Conservation (phyloP, 2,329 filamentous ascomycete species). For the Colletotrichum tanaceti region DNA sequence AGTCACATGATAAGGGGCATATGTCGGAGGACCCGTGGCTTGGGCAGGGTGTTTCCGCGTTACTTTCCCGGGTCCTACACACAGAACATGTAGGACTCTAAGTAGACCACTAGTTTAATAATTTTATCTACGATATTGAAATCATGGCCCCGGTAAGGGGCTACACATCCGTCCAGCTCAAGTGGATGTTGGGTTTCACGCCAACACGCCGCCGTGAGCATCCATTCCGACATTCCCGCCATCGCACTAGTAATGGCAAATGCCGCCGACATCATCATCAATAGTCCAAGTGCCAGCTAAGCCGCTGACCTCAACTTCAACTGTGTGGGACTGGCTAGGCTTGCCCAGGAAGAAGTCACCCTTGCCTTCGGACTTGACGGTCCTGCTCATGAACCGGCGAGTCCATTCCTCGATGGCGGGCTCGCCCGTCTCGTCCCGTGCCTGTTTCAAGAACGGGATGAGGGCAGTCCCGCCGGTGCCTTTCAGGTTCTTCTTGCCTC, state of each 20-base stretch:
- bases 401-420: conserved; percentile 80
- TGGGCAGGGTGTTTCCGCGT: too few relatives aligned
- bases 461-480: conserved; percentile 94
- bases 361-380: conserved; percentile 60
- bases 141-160: background rate
- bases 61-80: too few relatives aligned
- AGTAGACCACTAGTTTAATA: too few relatives aligned
- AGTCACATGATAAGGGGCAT: background rate
- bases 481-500: conserved; percentile 71
- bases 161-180: background rate
- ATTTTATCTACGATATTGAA: background rate
- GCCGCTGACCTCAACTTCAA: conserved; percentile 68
- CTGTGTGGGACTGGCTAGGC: conserved; percentile 53
- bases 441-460: conserved; percentile 96
- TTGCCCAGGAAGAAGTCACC: conserved; percentile 70
- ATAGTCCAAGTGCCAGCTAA: conserved; percentile 90
- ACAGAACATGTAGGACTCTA: too few relatives aligned
- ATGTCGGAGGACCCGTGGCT: background rate
- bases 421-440: conserved; percentile 94
- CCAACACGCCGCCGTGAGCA: background rate
- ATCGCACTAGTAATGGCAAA: conserved; percentile 63
- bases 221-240: background rate
- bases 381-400: conserved; percentile 66
- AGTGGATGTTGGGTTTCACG: conserved; percentile 22
- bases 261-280: conserved; percentile 79